phyloP scores from a whole-genome alignment of 441 rosid species.

The Populus trichocarpa region DNA sequence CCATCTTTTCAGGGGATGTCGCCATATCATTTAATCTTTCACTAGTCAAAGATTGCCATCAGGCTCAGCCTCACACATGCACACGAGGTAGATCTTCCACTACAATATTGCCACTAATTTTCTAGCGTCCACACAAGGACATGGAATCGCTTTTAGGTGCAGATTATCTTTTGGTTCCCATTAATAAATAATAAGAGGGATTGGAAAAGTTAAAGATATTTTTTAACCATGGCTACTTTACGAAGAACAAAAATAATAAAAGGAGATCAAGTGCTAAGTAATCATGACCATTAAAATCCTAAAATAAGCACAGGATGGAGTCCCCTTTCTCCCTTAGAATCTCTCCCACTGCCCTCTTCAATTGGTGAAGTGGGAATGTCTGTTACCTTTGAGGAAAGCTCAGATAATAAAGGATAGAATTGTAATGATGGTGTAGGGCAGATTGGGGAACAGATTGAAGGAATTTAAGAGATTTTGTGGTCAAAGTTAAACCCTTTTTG shows the following conservation, averaged over 20 bases:
- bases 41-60: constrained; percentile 14
- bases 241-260: background rate
- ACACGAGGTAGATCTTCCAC: background rate
- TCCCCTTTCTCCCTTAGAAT: background rate
- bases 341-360: constrained; percentile 13
- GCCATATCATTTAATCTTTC: background rate
- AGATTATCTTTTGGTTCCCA: constrained; percentile 14
- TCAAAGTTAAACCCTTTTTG: constrained; percentile 23
- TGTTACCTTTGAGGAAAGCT: constrained; percentile 33
- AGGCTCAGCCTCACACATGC: constrained; percentile 9
- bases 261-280: constrained; percentile 22
- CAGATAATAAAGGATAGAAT: background rate
- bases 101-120: background rate
- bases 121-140: constrained; percentile 29
- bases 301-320: constrained; percentile 10
- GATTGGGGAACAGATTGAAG: constrained; percentile 17
- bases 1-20: background rate
- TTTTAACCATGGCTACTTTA: constrained; percentile 19
- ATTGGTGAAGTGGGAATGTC: constrained; percentile 30
- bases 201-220: constrained; percentile 16
- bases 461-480: constrained; percentile 19
- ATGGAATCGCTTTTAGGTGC: constrained; percentile 32
- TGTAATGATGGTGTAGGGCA: constrained; percentile 24
- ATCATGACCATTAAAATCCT: constrained; percentile 25
- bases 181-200: constrained; percentile 1